Percentiles rank a stretch among this genome's conserved stretches.
These are phyloP conservation scores for Russula brevipes DNA, from an alignment of 768 basidiomycete genomes.

Conservation along the genomic window DNA sequence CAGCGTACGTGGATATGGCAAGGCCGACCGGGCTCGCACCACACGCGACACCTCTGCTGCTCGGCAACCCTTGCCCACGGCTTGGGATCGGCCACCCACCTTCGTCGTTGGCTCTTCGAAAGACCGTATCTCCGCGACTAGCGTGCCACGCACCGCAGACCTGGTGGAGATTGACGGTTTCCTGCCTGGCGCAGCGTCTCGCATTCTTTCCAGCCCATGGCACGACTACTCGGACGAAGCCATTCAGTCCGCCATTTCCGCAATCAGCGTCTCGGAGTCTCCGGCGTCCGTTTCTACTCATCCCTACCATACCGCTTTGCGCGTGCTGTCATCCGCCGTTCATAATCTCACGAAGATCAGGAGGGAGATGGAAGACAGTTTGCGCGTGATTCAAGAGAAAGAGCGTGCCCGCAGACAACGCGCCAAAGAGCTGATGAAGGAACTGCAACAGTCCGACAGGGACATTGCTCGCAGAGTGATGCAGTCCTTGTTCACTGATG, in stretches of 20 bases:
- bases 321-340: constrained; percentile 64
- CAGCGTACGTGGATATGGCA: constrained; percentile 54
- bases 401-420: constrained; percentile 48
- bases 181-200: constrained; percentile 31
- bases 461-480: constrained; percentile 65
- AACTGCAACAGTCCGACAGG: constrained; percentile 54
- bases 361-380: constrained; percentile 59
- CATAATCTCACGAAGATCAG: constrained; percentile 51
- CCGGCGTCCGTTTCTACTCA: constrained; percentile 44
- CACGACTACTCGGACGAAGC: constrained; percentile 73
- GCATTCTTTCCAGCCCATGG: constrained; percentile 66
- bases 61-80: constrained; percentile 34
- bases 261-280: constrained; percentile 41
- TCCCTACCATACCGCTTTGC: constrained; percentile 63
- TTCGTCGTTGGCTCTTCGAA: constrained; percentile 26
- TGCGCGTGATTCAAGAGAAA: constrained; percentile 52
- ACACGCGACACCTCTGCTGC: constrained; percentile 34
- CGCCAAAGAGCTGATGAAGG: constrained; percentile 51
- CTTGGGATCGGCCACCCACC: constrained; percentile 34
- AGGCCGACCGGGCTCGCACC: constrained; percentile 33
- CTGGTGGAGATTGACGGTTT: constrained; percentile 15
- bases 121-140: constrained; percentile 3
- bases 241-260: constrained; percentile 58
- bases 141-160: constrained; percentile 4
- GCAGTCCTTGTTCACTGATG: constrained; percentile 54